A percentile compares a stretch with the other conserved stretches of the same genome.
These are phyloP conservation scores for Hemisphaericaspora xylofermentans DNA, from an alignment of 1,139 yeast species.

Conservation along the genomic window DNA sequence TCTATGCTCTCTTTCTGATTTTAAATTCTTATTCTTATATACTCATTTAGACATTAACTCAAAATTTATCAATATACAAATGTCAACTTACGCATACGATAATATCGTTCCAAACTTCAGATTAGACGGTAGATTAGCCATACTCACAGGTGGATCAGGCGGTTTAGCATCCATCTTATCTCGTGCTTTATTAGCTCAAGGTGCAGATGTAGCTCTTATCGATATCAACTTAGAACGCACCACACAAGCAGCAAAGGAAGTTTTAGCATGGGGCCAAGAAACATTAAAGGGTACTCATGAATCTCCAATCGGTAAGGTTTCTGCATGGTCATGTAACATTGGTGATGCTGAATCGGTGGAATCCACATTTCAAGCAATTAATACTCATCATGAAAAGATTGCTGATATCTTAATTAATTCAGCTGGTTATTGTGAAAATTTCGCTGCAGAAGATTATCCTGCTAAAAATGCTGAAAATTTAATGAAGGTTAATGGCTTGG, in stretches of 20 bases:
- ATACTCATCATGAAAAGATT: conserved; percentile 56
- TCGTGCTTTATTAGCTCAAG: conserved; percentile 67
- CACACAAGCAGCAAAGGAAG: conserved; percentile 59
- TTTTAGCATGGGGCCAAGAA: conserved; percentile 54
- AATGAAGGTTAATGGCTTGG: conserved; percentile 71
- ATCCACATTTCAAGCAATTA: conserved; percentile 48
- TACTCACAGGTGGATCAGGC: conserved; percentile 83
- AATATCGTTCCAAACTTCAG: conserved; percentile 56
- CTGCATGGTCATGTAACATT: conserved; percentile 77
- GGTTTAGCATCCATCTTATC: conserved; percentile 71
- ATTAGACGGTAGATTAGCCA: conserved; percentile 69
- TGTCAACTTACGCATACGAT: conserved; percentile 29
- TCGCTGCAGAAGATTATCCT: conserved; percentile 76
- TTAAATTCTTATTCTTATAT: background rate
- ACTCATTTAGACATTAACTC: no score
- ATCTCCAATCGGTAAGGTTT: conserved; percentile 47
- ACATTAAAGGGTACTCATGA: conserved; percentile 41
- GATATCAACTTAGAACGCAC: conserved; percentile 66
- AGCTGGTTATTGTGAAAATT: conserved; percentile 84
- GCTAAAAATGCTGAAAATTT: conserved; percentile 66
- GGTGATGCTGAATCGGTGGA: conserved; percentile 66
- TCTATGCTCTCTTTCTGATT: background rate
- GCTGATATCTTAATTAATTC: conserved; percentile 70
- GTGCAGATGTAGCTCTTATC: conserved; percentile 73
- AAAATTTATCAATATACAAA: background rate